Percentiles rank a stretch among this genome's conserved stretches.
phyloP scores from a whole-genome alignment of 371 early-diverging fungal genomes.

The Amoeboaphelidium protococcarum region DNA sequence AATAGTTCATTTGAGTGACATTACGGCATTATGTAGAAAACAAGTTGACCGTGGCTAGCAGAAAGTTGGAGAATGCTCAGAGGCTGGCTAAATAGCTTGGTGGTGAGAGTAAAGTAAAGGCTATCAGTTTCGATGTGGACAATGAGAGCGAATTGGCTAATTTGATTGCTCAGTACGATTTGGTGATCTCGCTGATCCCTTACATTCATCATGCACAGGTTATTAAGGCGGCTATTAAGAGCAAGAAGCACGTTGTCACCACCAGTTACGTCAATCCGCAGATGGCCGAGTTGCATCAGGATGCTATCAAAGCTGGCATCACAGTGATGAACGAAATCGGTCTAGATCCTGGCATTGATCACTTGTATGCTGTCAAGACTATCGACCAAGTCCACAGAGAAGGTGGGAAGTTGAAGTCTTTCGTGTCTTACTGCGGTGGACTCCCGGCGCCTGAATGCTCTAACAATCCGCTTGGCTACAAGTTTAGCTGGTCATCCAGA shows the following conservation, averaged over 20 bases:
- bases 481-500: slow-evolving; percentile 91
- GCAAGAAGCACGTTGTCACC: slow-evolving; percentile 79
- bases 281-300: slow-evolving; percentile 43
- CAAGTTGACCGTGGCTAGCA: background rate
- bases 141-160: too few relatives aligned
- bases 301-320: slow-evolving; percentile 54
- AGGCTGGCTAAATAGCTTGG: background rate
- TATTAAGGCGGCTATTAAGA: slow-evolving; percentile 46
- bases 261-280: slow-evolving; percentile 81
- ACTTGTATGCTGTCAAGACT: slow-evolving; percentile 85
- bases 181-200: slow-evolving; percentile 45
- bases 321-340: slow-evolving; percentile 90
- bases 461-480: slow-evolving; percentile 93
- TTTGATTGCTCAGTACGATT: too few relatives aligned
- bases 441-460: slow-evolving; percentile 91
- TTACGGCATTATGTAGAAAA: background rate
- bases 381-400: slow-evolving; percentile 55
- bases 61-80: background rate
- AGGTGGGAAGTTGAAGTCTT: slow-evolving; percentile 41
- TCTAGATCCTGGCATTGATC: slow-evolving; percentile 91
- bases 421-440: slow-evolving; percentile 92
- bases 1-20: too few relatives aligned
- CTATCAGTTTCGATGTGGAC: too few relatives aligned
- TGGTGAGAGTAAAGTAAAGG: too few relatives aligned
- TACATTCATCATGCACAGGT: slow-evolving; percentile 67